A percentile compares a stretch with the other conserved stretches of the same genome.
phyloP scores from a whole-genome alignment of 2,329 filamentous ascomycete species.

The Sporothrix pallida region DNA sequence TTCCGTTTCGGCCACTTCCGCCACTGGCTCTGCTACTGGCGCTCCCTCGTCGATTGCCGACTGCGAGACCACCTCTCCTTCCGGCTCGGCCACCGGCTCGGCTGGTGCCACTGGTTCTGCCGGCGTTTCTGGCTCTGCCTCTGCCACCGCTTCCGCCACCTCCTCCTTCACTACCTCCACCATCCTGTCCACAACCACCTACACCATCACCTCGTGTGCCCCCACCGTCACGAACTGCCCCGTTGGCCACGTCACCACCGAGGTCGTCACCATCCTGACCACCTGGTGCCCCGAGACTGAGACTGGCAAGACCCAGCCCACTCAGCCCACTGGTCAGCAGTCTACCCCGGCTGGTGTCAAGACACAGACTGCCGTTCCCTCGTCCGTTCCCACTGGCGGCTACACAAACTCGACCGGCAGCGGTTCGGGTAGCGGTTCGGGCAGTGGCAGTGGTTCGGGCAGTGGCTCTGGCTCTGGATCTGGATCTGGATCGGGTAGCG shows the following conservation, averaged over 20 bases:
- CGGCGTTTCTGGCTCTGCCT: background rate
- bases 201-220: slow-evolving; percentile 40
- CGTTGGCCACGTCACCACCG: slow-evolving; percentile 39
- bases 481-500: background rate
- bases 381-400: background rate
- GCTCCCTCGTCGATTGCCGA: background rate
- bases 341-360: background rate
- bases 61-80: background rate
- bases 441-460: background rate
- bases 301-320: background rate
- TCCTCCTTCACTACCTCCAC: slow-evolving; percentile 34
- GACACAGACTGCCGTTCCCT: background rate
- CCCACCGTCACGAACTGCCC: slow-evolving; percentile 38
- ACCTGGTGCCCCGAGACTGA: slow-evolving; percentile 44
- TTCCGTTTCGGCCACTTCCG: background rate
- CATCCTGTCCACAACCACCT: slow-evolving; percentile 41
- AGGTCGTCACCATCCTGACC: slow-evolving; percentile 44
- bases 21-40: background rate
- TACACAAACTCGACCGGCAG: slow-evolving; percentile 19
- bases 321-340: background rate
- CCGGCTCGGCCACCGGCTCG: background rate
- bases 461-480: background rate
- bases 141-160: slow-evolving; percentile 10
- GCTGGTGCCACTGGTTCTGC: background rate
- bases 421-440: background rate